Evolutionary conservation across 2,329 filamentous ascomycete genomes (phyloP), one percentile per base, ranked within the genome.

Genomic region (Arthrobotrys iridis): DNA sequence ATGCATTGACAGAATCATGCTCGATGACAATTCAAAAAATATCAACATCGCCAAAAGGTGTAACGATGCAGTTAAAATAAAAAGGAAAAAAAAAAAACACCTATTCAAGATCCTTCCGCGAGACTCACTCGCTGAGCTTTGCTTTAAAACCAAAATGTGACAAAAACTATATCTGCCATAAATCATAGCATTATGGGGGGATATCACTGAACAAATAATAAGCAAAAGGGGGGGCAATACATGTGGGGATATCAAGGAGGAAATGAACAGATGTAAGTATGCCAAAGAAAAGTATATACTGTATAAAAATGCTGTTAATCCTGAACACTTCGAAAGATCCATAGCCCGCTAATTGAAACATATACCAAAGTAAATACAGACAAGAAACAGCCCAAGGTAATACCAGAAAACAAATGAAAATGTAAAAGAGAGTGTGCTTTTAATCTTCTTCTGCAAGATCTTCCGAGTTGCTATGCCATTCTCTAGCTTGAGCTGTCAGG

Each of bases 401-500:
- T 62, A 30, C 37, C 48, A 73, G 73, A 62, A 22, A 55, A 75
- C 41, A 57, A 77, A 75, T 60, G 28, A 77, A 72, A 55, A 22
- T 22, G 22, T 52, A 58, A 59, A 58, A 62, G 52, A 50, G 33
- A 58, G 5, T 65, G 33, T 35, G 15, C 52, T 35, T 63, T 75
- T 76, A 79, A 60, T 80, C 79, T 62, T 80, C 78, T 65, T 80
- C 79, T 58, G 72, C 70, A 30, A 80, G 76, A 13, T 78, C 77
- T 68, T 80, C 79, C 45, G 79, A 79, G 6, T 78, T 72, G 57
- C 97, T 94, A 74, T 94, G 88, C 95, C 95, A 99, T 79, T 96
- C 93, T 50, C 93, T 89, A 79, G 92, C 95, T 81, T 89, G 88
- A 78, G 96, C 91, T 0, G 92, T 92, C 77, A 98, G 84, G 74